Evolutionary conservation across 768 basidiomycete species (phyloP), one percentile per base, ranked within the genome.

Genomic region (Tylopilus vinaceipallidus): DNA sequence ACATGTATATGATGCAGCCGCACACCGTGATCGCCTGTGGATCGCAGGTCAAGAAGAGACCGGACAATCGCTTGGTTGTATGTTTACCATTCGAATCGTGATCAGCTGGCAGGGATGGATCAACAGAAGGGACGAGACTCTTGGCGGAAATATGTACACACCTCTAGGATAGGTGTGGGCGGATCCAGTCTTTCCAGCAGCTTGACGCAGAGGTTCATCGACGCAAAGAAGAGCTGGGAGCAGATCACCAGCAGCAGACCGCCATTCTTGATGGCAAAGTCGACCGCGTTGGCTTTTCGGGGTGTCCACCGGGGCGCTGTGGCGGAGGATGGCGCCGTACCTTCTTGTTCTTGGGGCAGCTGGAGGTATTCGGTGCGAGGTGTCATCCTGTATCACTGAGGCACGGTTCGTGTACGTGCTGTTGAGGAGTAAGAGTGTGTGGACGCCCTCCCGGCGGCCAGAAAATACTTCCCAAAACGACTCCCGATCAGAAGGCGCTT

Each of bases 181-280:
- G 77, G 71, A 53, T 83, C 79, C 6, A 84, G 67, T 17, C 64
- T 68, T 50, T 82, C 78, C 51, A 89, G 66, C 52, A 71, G 73
- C 67, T 88, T 88, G 37, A 88, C 86, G 6, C 76, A 68, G 3
- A 83, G 70, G 44, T 81, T 82, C 75, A 84, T 83, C 23, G 76
- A 61, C 6, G 82, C 74, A 32, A 84, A 76, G 65, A 83, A 83
- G 14, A 81, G 68, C 60, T 86, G 82, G 10, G 84, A 64, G 3
- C 68, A 67, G 6, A 75, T 75, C n/a, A 89, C 75, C n/a, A 86
- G 72, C 29, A 85, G 64, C 45, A 90, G 66, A 10, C 87, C 87
- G 4, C 70, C 64, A 65, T 89, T 87, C 35, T 52, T 61, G 32
- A 57, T 42, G 19, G 66, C 13, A 24, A 62, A 54, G 19, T 34